These are phyloP conservation scores for Begonia fuchsioides DNA, from an alignment of 306 rosid genomes.

Conservation along the genomic window DNA sequence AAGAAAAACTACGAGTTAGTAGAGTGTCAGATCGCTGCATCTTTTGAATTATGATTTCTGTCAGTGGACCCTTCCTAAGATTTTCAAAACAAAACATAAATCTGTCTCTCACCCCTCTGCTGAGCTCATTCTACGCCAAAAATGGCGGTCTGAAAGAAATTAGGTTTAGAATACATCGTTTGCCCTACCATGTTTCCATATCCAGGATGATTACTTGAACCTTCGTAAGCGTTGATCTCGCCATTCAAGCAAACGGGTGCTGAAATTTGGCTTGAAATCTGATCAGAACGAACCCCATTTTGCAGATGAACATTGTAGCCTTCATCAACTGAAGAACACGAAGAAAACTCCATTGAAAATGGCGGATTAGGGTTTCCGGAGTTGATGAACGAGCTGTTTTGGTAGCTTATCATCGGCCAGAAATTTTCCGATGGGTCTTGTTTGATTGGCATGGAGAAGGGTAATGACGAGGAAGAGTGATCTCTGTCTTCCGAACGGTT, in stretches of 20 bases:
- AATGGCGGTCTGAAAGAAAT: conserved; percentile 79
- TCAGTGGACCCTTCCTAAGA: conserved; percentile 27
- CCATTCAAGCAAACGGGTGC: conserved; percentile 7
- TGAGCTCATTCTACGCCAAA: conserved; percentile 64
- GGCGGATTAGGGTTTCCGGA: conserved; percentile 8
- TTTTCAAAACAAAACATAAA: conserved; percentile 11
- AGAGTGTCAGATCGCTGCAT: conserved; percentile 28
- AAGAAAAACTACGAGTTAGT: conserved; percentile 36
- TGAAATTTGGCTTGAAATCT: too few relatives aligned
- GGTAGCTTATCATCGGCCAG: conserved; percentile 55
- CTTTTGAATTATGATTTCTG: conserved; percentile 21
- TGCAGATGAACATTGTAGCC: background rate
- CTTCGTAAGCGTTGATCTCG: conserved; percentile 13
- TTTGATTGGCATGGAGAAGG: conserved; percentile 69
- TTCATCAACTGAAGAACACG: conserved; percentile 8
- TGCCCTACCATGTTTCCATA: conserved; percentile 64
- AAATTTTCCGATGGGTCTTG: conserved; percentile 56
- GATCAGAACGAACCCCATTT: too few relatives aligned
- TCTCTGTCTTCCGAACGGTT: conserved; percentile 23
- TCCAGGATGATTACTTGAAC: background rate
- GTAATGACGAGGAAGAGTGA: conserved; percentile 33
- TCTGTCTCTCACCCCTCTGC: conserved; percentile 15
- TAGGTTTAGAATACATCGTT: conserved; percentile 41
- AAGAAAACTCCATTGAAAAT: conserved; percentile 40
- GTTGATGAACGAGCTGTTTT: background rate